Evolutionary conservation across 805 yeast genomes (phyloP), one percentile per base, ranked within the genome.

Genomic region (Pichia rugopelliculosa): DNA sequence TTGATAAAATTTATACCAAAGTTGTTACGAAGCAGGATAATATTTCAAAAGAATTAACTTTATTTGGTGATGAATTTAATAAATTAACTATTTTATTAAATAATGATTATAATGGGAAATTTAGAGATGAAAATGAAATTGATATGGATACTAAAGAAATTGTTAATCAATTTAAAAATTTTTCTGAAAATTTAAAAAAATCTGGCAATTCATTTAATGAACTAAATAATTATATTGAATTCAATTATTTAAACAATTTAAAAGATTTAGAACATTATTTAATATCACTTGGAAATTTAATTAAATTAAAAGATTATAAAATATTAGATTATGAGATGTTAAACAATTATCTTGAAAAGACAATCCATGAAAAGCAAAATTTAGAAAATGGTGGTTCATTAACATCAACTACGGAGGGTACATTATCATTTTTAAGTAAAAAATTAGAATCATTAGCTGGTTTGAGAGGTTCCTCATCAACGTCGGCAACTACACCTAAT

Each of bases 281-380:
- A 40, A 70, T 69, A 43, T 77, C 84, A 21, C 68, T 85, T 55
- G 80, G 80, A 58, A 78, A 75, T 52, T 68, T 91, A 49, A 76
- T 93, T 46, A 89, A 84, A 59, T 73, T 86, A 48, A 88, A 91
- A 54, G 98, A 91, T 59, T 89, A 88, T 60, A 90, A 90, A 63
- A 90, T 87, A 57, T 77, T 91, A 24, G 99, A 91, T 62, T 82
- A 84, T 59, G 97, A 93, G 60, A 95, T 86, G 44, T 70, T 91
- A 39, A 77, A 79, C 36, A 95, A 85, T 46, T 91, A 91, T 66
- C 69, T 89, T 47, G 72, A 74, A 37, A 84, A 87, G 58, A 80
- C 95, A 0, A 73, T 76, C 42, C 68, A 69, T 36, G 98, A 91
- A 55, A 79, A 80, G 55, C 60, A 61, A 5, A 45, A 59, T 46